phyloP scores from a whole-genome alignment of 208 protist genomes.

The Leishmania turanica region DNA sequence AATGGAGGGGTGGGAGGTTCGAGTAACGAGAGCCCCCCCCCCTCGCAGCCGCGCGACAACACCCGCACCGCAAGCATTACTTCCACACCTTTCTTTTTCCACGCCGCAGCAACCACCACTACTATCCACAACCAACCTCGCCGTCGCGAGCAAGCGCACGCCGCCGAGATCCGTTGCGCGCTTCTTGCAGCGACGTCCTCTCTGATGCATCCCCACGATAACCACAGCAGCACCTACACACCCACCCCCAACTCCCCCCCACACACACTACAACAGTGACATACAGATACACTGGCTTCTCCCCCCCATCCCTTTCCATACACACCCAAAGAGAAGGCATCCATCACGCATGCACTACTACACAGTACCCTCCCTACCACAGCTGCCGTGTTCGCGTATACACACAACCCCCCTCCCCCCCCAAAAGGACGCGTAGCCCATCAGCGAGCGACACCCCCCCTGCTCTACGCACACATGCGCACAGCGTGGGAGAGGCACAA shows the following conservation, averaged over 20 bases:
- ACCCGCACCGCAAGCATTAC: neutral
- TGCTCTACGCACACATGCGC: neutral
- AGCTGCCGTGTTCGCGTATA: neutral
- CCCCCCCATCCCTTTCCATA: neutral
- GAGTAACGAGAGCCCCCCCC: neutral
- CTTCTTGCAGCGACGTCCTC: neutral
- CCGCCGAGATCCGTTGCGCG: neutral
- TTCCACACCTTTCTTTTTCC: neutral
- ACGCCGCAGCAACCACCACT: neutral
- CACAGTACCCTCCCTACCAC: neutral
- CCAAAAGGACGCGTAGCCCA: neutral
- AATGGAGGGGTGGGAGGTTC: neutral
- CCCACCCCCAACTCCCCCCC: neutral
- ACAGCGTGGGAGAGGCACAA: neutral
- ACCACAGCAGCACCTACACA: neutral
- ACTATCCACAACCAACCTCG: neutral
- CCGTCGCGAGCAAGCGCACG: neutral
- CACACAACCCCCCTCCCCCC: neutral
- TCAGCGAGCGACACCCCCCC: neutral
- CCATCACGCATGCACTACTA: neutral
- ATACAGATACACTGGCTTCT: neutral
- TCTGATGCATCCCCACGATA: neutral
- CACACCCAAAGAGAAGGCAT: neutral
- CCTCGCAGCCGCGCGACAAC: neutral
- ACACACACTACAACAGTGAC: neutral